Evolutionary conservation across 495 filamentous ascomycete genomes (phyloP).

Genomic region (Podospora appendiculata): DNA sequence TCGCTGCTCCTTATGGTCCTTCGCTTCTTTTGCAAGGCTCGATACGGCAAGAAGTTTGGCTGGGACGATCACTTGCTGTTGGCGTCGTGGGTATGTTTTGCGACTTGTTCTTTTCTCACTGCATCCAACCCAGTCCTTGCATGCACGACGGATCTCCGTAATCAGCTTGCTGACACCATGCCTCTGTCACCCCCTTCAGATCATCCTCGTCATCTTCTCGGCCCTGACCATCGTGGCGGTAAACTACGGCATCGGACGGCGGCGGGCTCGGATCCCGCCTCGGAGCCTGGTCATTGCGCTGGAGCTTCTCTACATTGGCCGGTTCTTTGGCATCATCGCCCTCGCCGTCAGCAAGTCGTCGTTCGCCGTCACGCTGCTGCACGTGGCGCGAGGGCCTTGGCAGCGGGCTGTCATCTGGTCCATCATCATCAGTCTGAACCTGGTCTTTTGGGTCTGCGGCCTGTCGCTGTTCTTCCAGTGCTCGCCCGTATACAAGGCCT

Average conservation of each 20-base stretch:
- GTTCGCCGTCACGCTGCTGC: conserved; percentile 25
- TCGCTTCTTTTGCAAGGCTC: conserved; percentile 11
- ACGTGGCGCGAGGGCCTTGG: conserved; percentile 19
- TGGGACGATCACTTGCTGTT: conserved; percentile 10
- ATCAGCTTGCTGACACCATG: not conserved
- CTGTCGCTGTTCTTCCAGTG: conserved; percentile 28
- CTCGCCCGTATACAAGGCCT: conserved; percentile 16
- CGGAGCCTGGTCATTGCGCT: conserved; percentile 4
- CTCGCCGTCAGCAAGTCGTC: conserved; percentile 25
- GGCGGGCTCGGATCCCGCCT: not conserved
- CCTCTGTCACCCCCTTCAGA: not conserved
- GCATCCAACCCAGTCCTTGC: not conserved
- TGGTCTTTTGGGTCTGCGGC: conserved; percentile 17
- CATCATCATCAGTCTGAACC: conserved; percentile 21
- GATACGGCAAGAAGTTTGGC: conserved; percentile 8
- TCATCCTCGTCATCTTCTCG: conserved; percentile 6
- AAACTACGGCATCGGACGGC: conserved; percentile 11
- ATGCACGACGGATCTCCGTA: not conserved
- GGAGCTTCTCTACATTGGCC: conserved; percentile 8
- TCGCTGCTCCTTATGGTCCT: conserved; percentile 8
- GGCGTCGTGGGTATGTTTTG: not conserved
- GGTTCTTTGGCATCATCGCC: conserved; percentile 13
- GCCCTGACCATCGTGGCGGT: conserved; percentile 8
- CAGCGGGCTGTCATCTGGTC: conserved; percentile 20
- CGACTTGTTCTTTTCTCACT: not conserved